Evolutionary conservation across 495 filamentous ascomycete genomes (phyloP), one percentile per base, ranked within the genome.

Genomic region (Penicillium diatomitis): DNA sequence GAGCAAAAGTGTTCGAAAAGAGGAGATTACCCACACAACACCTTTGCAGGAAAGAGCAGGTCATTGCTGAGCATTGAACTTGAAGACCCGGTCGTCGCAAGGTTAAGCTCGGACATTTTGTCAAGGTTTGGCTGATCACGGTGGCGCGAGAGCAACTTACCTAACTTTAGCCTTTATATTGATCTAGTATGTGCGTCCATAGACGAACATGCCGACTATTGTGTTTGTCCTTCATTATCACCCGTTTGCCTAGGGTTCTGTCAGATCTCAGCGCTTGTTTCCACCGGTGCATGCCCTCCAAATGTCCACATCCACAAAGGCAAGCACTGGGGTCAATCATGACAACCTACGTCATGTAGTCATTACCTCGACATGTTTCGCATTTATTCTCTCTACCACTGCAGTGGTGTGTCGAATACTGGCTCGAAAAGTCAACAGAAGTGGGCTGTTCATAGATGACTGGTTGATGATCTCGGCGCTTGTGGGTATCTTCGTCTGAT

Each of bases 301-400:
- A 9, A 58, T 58, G 56, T 48, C 52, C 9, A 38, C 46, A 2
- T 8, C 38, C 42, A 44, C 38, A 8, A 42, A 50, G 41, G 41
- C 10, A n/a, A 8, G 32, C 8, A 42, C 49, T 40, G 57, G 54
- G 6, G 48, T 51, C 38, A 48, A 54, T 27, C 55, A 58, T 36
- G 51, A 56, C 20, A 58, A 61, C 27, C 38, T 62, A n/a, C 55
- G 53, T 3, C 55, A 62, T 58, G 55, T 62, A 29, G 52, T 62
- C 32, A 54, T 62, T 10, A 62, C 55, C 3, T 48, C 58, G 12
- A 58, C 58, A 6, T 62, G 55, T 37, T 58, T 62, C 34, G 55
- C 58, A 2, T 58, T 62, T 36, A 58, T 58, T 3, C 37, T 62
- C 38, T 62, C 58, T 9, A 62, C 52, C 1, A 52, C 50, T 2